Evolutionary conservation across 2,329 filamentous ascomycete genomes (phyloP).

Genomic region (Diaporthe vaccinii): DNA sequence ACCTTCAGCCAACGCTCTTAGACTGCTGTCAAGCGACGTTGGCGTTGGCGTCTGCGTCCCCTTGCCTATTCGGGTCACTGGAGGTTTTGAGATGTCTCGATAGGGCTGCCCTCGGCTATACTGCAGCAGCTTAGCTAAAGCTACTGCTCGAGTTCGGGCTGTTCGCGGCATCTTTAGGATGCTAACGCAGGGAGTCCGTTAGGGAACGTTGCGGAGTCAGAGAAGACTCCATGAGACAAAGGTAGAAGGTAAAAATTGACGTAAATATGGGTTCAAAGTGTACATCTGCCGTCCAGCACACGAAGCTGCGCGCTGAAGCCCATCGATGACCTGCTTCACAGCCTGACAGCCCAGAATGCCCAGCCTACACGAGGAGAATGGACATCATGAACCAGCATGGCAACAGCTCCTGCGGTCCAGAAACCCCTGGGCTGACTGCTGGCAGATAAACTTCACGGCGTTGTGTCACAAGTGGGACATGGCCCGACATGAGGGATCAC

Average conservation of each 20-base stretch:
- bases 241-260: neutral
- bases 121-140: slow-evolving; percentile 3
- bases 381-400: neutral
- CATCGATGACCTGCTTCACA: neutral
- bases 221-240: no score
- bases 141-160: neutral
- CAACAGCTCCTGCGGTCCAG: neutral
- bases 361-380: neutral
- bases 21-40: slow-evolving; percentile 13
- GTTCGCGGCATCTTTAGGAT: no score
- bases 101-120: neutral
- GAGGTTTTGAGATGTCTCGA: slow-evolving; percentile 2
- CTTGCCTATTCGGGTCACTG: slow-evolving; percentile 8
- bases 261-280: neutral
- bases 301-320: neutral
- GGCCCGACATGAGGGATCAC: neutral
- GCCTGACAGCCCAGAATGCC: neutral
- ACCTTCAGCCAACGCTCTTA: neutral
- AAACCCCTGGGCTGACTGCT: no score
- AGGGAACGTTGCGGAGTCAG: neutral
- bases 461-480: slow-evolving; percentile 5
- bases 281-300: neutral
- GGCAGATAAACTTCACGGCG: slow-evolving; percentile 7
- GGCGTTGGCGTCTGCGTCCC: neutral
- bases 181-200: neutral